Base-by-base conservation (phyloP, 257 asterid genomes). In the Plantago major region DNA sequence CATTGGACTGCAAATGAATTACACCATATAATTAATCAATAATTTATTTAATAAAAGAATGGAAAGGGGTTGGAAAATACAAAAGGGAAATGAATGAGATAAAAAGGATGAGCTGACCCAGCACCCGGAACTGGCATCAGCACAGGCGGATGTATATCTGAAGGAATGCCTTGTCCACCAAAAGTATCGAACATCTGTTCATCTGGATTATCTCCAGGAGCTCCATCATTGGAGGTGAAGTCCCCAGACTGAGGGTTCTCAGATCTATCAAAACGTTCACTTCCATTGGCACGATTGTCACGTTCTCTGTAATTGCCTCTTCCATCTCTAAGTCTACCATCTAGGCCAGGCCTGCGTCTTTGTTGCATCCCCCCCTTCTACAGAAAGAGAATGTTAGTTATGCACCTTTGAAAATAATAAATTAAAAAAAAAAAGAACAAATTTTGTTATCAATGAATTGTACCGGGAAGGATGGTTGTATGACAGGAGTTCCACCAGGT, bases 61-160 rank as follows among this genome's bases (percentile, higher is more conserved):
- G 6, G 40, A 18, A 12, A 52, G 40, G 15, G 11, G 6, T 33
- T 33, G 8, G 40, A 33, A 33, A 33, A 33, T 7, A 33, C 40
- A 33, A 63, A 5, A 17, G 30, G 37, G n/a, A 37, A 45, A 46
- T 6, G 54, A 45, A 46, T 6, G 54, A 7, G 15, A 37, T 53
- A 18, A 30, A 40, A 3, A 1, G 19, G 58, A 47, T 30, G 49
- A 55, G 72, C 76, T 67, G 70, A 92, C 99, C 99, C 99, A 55
- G 99, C 99, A 71, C 99, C 99, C 77, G 99, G 99, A 67, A 92
- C 96, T 53, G 99, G 99, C 99, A 92, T 92, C 77, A 89, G 79
- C 50, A 92, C 80, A 40, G 95, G 89, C 47, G 95, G 99, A 65
- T 79, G 88, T 38, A 92, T 83, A 54, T 92, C 99, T 9, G 96